These are phyloP conservation scores for Pseudopithomyces maydicus DNA, from an alignment of 2,329 filamentous ascomycete genomes.

Conservation along the genomic window DNA sequence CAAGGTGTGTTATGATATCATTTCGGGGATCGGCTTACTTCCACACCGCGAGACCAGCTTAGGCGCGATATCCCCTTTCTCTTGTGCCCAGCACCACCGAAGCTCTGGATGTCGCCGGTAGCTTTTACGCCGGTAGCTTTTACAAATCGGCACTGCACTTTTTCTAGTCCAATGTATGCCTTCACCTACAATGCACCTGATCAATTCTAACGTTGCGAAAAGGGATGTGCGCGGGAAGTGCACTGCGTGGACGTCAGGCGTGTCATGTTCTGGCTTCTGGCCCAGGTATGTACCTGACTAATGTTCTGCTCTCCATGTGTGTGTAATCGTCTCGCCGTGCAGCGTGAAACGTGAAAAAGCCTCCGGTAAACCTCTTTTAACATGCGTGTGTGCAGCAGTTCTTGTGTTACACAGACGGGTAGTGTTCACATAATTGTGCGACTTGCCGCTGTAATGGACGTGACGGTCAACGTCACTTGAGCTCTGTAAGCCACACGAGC, in stretches of 20 bases:
- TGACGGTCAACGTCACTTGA: slow-evolving; percentile 1
- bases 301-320: neutral
- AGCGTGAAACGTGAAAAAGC: too few species aligned
- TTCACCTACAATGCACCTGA: slow-evolving; percentile 33
- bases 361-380: neutral
- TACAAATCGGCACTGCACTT: slow-evolving; percentile 14
- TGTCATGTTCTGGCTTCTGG: neutral
- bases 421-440: neutral
- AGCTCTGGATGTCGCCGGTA: slow-evolving; percentile 5
- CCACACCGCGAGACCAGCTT: slow-evolving; percentile 28
- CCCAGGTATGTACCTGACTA: neutral
- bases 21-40: slow-evolving; percentile 39
- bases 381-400: neutral
- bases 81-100: slow-evolving; percentile 1
- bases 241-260: neutral
- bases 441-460: slow-evolving; percentile 16
- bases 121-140: slow-evolving; percentile 1
- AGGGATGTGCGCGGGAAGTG: slow-evolving; percentile 24
- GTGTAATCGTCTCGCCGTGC: neutral
- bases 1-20: slow-evolving; percentile 43
- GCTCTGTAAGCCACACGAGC: neutral
- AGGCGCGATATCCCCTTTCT: slow-evolving; percentile 23
- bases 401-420: neutral
- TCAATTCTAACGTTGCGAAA: slow-evolving; percentile 37
- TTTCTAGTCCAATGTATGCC: slow-evolving; percentile 42